Conservation (phyloP, 768 basidiomycete species). For the Trametes maxima region DNA sequence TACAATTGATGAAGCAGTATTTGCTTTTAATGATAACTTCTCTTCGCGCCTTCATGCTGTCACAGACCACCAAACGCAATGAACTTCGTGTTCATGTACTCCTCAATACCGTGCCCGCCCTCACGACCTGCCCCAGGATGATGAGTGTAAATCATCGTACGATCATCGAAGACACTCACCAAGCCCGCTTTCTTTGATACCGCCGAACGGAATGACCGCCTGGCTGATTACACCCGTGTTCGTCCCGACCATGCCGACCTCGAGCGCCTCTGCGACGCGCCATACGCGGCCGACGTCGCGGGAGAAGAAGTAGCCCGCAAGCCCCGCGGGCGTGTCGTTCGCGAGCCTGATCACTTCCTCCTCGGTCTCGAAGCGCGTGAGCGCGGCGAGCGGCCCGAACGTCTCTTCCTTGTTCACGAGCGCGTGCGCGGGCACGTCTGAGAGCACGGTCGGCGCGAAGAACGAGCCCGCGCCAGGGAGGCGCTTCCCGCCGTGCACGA, state of each 20-base stretch:
- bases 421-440: conserved; percentile 74
- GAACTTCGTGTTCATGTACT: conserved; percentile 83
- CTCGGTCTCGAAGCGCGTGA: conserved; percentile 91
- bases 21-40: background rate
- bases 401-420: conserved; percentile 84
- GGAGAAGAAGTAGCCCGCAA: conserved; percentile 94
- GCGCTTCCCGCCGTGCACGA: conserved; percentile 87
- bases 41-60: background rate
- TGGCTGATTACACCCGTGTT: conserved; percentile 83
- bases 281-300: conserved; percentile 86
- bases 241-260: conserved; percentile 91
- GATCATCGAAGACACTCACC: conserved; percentile 36
- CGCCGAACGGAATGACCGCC: conserved; percentile 85
- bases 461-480: conserved; percentile 62
- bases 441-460: conserved; percentile 87
- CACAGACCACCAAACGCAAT: conserved; percentile 64
- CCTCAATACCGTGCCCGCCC: conserved; percentile 87
- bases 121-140: conserved; percentile 60
- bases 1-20: background rate
- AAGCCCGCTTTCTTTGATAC: conserved; percentile 86
- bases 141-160: conserved; percentile 39
- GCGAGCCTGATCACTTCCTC: conserved; percentile 88
- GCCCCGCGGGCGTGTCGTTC: conserved; percentile 79
- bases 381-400: conserved; percentile 88
- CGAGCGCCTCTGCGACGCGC: conserved; percentile 92